Percentiles rank a stretch among this genome's conserved stretches.
Evolutionary conservation across 2,329 filamentous ascomycete genomes (phyloP).

Genomic region (Colletotrichum cordylinicola): DNA sequence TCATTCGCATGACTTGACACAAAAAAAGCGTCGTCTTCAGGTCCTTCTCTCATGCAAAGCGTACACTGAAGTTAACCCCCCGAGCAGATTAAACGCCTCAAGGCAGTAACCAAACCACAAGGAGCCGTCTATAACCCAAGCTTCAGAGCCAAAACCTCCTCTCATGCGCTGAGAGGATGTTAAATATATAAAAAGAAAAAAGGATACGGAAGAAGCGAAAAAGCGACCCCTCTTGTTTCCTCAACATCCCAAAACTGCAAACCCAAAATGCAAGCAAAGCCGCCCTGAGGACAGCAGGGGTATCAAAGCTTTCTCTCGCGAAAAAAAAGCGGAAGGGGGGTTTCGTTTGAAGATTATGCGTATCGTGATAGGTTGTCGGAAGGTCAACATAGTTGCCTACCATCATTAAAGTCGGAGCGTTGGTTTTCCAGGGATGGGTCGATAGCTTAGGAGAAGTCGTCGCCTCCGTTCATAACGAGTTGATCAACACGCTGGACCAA

Average conservation of each 20-base stretch:
- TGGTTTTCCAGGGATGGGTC: neutral
- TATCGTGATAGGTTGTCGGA: neutral
- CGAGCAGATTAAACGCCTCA: constrained; percentile 12
- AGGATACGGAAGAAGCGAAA: neutral
- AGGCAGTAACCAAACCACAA: neutral
- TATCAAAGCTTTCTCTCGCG: constrained; percentile 21
- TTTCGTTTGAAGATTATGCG: constrained; percentile 3
- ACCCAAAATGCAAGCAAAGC: constrained; percentile 21
- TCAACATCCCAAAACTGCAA: constrained; percentile 9
- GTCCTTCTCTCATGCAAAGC: constrained; percentile 13
- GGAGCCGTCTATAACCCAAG: neutral
- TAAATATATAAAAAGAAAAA: neutral
- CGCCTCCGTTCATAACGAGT: constrained; percentile 36
- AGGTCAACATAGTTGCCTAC: neutral
- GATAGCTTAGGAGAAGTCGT: constrained; percentile 50
- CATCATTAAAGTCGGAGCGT: neutral
- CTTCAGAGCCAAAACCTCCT: neutral
- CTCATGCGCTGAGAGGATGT: neutral
- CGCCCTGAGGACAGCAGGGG: constrained; percentile 20
- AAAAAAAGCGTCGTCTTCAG: neutral
- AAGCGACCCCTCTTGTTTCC: neutral
- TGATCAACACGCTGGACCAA: constrained; percentile 53
- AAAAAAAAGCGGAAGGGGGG: neutral
- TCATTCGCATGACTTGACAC: constrained; percentile 2
- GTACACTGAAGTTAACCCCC: neutral